These are phyloP conservation scores for Calophaca sinica DNA, from an alignment of 306 rosid genomes.

Conservation along the genomic window DNA sequence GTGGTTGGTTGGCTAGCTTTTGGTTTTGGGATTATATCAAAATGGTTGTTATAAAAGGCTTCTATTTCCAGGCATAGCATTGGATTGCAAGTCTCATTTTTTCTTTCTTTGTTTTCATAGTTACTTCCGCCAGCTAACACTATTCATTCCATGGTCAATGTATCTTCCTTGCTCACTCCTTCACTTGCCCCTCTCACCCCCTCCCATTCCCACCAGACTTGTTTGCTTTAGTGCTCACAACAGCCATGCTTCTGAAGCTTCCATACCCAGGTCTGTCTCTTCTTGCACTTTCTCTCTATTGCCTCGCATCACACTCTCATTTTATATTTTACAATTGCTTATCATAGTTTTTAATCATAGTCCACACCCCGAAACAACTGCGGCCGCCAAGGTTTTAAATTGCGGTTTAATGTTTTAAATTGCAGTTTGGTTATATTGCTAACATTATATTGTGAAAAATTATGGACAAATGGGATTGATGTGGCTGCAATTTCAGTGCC, in stretches of 20 bases:
- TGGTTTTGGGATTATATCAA: background rate
- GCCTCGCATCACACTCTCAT: background rate
- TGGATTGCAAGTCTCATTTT: background rate
- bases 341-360: too few relatives aligned
- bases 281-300: background rate
- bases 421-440: too few relatives aligned
- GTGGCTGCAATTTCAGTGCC: too few relatives aligned
- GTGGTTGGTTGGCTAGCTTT: background rate
- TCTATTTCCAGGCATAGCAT: background rate
- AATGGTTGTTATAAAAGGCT: background rate
- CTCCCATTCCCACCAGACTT: slow-evolving; percentile 56
- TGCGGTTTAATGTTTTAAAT: too few relatives aligned
- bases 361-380: too few relatives aligned
- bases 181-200: slow-evolving; percentile 51
- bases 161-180: slow-evolving; percentile 75
- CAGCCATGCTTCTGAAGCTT: slow-evolving; percentile 69
- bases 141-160: slow-evolving; percentile 66
- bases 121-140: background rate
- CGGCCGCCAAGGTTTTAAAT: too few relatives aligned
- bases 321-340: too few relatives aligned
- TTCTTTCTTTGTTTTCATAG: background rate
- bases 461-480: too few relatives aligned
- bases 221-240: slow-evolving; percentile 53
- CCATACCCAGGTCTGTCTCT: slow-evolving; percentile 60
- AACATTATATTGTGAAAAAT: too few relatives aligned